phyloP scores from a whole-genome alignment of 768 basidiomycete species.

The Ramaria sp. region DNA sequence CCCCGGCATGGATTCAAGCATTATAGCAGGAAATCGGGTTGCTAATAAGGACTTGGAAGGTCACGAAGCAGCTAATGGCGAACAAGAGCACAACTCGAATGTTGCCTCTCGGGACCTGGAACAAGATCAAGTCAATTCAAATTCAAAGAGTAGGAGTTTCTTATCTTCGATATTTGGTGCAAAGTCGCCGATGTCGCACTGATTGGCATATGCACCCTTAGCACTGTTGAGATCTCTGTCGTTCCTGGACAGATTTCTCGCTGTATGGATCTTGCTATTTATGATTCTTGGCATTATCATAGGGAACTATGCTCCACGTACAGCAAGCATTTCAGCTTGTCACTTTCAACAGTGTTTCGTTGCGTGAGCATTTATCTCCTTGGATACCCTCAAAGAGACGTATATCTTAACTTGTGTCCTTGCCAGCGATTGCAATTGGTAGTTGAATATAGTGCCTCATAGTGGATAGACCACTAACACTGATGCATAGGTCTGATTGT shows the following conservation, averaged over 20 bases:
- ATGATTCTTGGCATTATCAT: slow-evolving; percentile 75
- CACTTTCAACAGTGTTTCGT: slow-evolving; percentile 58
- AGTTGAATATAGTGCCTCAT: background rate
- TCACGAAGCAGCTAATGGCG: too few species aligned
- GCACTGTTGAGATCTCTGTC: background rate
- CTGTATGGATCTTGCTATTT: slow-evolving; percentile 51
- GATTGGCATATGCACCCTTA: background rate
- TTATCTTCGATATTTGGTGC: background rate
- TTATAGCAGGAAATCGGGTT: background rate
- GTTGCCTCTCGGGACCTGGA: too few species aligned
- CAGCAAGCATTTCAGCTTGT: slow-evolving; percentile 52
- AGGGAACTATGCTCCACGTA: slow-evolving; percentile 55
- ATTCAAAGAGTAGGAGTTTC: background rate
- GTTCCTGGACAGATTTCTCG: slow-evolving; percentile 44
- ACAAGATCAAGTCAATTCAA: background rate
- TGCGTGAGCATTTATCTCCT: slow-evolving; percentile 41
- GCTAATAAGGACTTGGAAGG: background rate
- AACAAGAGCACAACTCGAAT: too few species aligned
- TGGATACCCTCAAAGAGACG: background rate
- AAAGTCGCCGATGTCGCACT: background rate
- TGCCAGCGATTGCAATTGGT: slow-evolving; percentile 65
- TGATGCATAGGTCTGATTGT: slow-evolving; percentile 36
- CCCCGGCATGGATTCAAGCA: background rate
- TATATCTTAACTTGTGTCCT: background rate
- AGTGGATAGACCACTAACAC: background rate